phyloP scores from a whole-genome alignment of 2,329 filamentous ascomycete species.

The Aspergillus fructus region DNA sequence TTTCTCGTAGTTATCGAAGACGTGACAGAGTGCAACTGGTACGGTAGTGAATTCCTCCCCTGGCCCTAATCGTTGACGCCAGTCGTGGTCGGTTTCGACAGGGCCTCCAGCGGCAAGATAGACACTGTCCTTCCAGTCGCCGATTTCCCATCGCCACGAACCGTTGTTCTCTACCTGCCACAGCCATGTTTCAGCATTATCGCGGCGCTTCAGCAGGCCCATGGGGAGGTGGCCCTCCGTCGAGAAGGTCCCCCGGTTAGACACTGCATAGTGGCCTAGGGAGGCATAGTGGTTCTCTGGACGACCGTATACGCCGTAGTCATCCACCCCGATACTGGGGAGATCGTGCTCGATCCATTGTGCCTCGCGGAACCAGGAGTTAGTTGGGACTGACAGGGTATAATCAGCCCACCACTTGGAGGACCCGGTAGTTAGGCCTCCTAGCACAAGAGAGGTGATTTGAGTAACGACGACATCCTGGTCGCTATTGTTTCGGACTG shows the following conservation, averaged over 20 bases:
- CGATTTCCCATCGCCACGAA: conserved; percentile 39
- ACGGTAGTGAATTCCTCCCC: conserved; percentile 25
- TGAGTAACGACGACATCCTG: conserved; percentile 19
- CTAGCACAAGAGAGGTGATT: conserved; percentile 24
- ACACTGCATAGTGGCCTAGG: conserved; percentile 21
- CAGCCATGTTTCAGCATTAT: conserved; percentile 29
- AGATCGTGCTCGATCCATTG: conserved; percentile 31
- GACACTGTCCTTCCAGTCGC: conserved; percentile 34
- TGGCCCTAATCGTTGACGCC: conserved; percentile 24
- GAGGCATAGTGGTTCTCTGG: conserved; percentile 20
- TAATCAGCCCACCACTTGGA: conserved; percentile 26
- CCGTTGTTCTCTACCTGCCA: conserved; percentile 41
- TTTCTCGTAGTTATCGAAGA: conserved; percentile 20
- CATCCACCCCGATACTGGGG: conserved; percentile 30
- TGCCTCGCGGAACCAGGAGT: conserved; percentile 36
- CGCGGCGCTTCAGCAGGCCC: conserved; percentile 25
- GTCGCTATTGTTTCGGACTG: conserved; percentile 20
- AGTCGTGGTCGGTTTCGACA: conserved; percentile 27
- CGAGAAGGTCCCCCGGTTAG: conserved; percentile 31
- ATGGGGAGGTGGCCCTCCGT: conserved; percentile 31
- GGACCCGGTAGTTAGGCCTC: conserved; percentile 18
- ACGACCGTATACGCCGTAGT: conserved; percentile 22
- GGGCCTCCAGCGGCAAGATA: conserved; percentile 33
- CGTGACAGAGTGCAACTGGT: conserved; percentile 23
- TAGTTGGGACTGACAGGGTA: conserved; percentile 22